Evolutionary conservation across 495 filamentous ascomycete genomes (phyloP), one percentile per base, ranked within the genome.

Genomic region (Talaromyces liani): DNA sequence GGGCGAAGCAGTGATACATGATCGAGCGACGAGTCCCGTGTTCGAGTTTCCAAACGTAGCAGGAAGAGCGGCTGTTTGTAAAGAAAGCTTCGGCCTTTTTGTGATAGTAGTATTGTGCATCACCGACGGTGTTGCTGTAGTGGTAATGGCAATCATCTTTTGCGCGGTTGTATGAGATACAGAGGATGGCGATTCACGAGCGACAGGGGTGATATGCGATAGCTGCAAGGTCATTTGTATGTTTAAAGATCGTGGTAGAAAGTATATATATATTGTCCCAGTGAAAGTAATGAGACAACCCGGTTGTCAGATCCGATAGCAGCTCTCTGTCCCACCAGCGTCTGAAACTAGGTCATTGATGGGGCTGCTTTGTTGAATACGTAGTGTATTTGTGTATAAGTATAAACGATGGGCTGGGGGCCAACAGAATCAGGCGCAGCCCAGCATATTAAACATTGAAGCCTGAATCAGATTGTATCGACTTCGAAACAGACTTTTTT

Each of bases 41-140:
- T 77, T 76, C 6, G 79, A 83, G 27, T 73, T 80, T 66, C 84
- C 82, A 61, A 82, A 84, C n/a, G 81, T 78, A 14, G 73, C 71
- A 25, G 80, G 77, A 1, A 84, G 71, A 9, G 77, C 74, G 1
- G 79, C 64, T 58, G 91, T 96, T 77, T 95, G 89, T 39, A 96
- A 84, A 61, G 88, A 89, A 66, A 96, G 80, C 76, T 90, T 89
- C 2, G 92, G 92, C 73, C 88, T 80, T 72, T 84, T 87, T 25
- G 72, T 64, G 77, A 80, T 64, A 78, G 72, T 60, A 63, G 72
- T 70, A 73, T 70, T 65, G 60, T 56, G 70, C 77, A 34, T 63
- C 65, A 75, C 75, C 73, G 72, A 79, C 58, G 63, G 69, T 59
- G 68, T 67, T 58, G 70, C 61, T 27, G 59, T 60, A 49, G 64